Percentiles rank a stretch among this genome's conserved stretches.
These are phyloP conservation scores for Urostyla sp. DNA, from an alignment of 73 alveolate species.

Conservation along the genomic window DNA sequence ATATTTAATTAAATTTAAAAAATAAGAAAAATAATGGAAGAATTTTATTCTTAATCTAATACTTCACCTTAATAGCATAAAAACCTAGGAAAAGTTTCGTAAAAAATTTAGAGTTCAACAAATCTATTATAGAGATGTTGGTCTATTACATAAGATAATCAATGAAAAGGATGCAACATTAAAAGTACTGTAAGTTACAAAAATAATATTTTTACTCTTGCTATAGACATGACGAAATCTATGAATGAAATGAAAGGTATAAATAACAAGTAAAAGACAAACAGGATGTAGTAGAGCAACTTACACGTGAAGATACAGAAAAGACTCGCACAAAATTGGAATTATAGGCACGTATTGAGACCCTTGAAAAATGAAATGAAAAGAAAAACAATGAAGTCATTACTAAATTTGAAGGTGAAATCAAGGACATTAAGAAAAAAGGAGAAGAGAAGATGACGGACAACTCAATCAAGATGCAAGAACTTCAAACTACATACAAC, in stretches of 20 bases:
- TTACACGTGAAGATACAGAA: constrained; percentile 19
- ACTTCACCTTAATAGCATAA: too few species aligned
- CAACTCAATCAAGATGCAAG: constrained; percentile 36
- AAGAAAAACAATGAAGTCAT: constrained; percentile 32
- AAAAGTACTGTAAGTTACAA: too few species aligned
- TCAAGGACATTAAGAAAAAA: constrained; percentile 37
- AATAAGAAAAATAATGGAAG: too few species aligned
- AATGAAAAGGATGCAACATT: too few species aligned
- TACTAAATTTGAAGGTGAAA: constrained; percentile 21
- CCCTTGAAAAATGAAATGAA: constrained; percentile 32
- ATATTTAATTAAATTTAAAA: too few species aligned
- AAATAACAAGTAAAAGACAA: constrained; percentile 32
- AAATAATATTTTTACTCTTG: neutral
- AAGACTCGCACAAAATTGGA: constrained; percentile 13
- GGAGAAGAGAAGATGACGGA: constrained; percentile 56
- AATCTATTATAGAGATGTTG: too few species aligned
- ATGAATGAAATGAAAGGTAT: constrained; percentile 25
- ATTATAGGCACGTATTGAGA: constrained; percentile 34
- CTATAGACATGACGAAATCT: constrained; percentile 43
- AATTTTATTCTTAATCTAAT: too few species aligned
- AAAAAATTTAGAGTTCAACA: too few species aligned
- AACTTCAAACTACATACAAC: constrained; percentile 4
- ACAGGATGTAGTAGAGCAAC: constrained; percentile 32
- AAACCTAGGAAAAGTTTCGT: too few species aligned
- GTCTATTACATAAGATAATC: too few species aligned